These are phyloP conservation scores for Saprolegnia parasitica DNA, from an alignment of 352 stramenopile species.

Conservation along the genomic window DNA sequence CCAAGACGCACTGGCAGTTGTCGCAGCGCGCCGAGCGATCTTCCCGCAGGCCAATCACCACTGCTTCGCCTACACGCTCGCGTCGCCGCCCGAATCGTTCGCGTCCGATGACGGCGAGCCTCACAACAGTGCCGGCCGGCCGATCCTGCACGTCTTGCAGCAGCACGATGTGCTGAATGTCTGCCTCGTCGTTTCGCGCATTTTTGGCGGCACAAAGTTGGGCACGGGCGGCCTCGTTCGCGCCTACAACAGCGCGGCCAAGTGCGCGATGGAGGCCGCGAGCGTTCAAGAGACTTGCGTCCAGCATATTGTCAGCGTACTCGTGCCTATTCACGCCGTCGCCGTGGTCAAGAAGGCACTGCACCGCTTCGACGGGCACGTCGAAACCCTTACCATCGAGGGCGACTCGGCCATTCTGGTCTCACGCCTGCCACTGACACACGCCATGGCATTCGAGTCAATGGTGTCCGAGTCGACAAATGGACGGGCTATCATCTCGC, in stretches of 20 bases:
- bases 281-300: constrained; percentile 42
- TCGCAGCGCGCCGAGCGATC: constrained; percentile 42
- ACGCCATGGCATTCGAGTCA: neutral
- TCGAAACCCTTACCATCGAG: constrained; percentile 4
- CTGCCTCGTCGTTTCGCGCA: constrained; percentile 63
- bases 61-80: constrained; percentile 60
- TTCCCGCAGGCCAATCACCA: constrained; percentile 65
- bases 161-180: constrained; percentile 61
- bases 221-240: constrained; percentile 66
- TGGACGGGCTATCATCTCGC: neutral
- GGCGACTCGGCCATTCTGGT: neutral
- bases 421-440: neutral
- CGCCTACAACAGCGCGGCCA: constrained; percentile 58
- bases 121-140: constrained; percentile 61
- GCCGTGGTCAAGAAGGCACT: constrained; percentile 23
- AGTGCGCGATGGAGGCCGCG: constrained; percentile 47
- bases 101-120: constrained; percentile 75
- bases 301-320: neutral
- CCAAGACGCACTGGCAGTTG: constrained; percentile 40
- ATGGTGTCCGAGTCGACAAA: constrained; percentile 4
- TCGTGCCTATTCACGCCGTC: constrained; percentile 9
- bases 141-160: constrained; percentile 56
- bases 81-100: constrained; percentile 44
- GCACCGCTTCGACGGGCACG: neutral
- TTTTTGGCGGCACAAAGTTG: constrained; percentile 71